These are phyloP conservation scores for Pyrus communis DNA, from an alignment of 306 rosid species.

Conservation along the genomic window DNA sequence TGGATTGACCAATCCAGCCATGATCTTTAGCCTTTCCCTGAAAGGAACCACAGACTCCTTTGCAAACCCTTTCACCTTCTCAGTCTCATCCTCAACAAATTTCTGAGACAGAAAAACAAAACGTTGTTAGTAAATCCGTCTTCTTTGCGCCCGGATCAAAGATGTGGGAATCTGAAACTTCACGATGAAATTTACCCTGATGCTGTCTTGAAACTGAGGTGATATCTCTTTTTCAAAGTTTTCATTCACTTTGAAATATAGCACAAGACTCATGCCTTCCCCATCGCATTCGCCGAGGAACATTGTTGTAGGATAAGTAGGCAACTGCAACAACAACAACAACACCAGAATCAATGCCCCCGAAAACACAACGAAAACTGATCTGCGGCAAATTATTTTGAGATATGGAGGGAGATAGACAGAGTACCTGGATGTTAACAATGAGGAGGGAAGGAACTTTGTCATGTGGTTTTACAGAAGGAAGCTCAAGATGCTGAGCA, in stretches of 20 bases:
- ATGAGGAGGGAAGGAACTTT: constrained; percentile 65
- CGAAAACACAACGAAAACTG: not conserved
- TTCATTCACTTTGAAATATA: constrained; percentile 67
- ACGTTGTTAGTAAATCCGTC: not conserved
- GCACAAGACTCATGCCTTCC: constrained; percentile 88
- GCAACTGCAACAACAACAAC: constrained; percentile 44
- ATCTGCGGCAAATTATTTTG: not conserved
- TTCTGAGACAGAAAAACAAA: constrained; percentile 39
- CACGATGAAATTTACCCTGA: constrained; percentile 40
- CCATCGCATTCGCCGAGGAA: constrained; percentile 72
- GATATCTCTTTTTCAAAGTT: constrained; percentile 61
- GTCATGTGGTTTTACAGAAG: constrained; percentile 39
- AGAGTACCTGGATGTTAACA: constrained; percentile 77
- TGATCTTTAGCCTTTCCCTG: constrained; percentile 76
- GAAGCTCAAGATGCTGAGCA: constrained; percentile 86
- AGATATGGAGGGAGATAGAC: not conserved
- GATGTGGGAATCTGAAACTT: not conserved
- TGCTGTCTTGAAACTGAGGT: constrained; percentile 38
- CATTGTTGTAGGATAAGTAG: constrained; percentile 72
- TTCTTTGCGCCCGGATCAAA: not conserved
- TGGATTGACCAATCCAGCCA: constrained; percentile 78
- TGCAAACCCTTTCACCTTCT: constrained; percentile 59
- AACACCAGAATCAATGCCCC: constrained; percentile 1
- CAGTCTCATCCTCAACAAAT: constrained; percentile 66
- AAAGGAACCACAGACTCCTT: constrained; percentile 52